Evolutionary conservation across 2,329 filamentous ascomycete species (phyloP), one percentile per base, ranked within the genome.

Genomic region (Cryphonectria radicalis): DNA sequence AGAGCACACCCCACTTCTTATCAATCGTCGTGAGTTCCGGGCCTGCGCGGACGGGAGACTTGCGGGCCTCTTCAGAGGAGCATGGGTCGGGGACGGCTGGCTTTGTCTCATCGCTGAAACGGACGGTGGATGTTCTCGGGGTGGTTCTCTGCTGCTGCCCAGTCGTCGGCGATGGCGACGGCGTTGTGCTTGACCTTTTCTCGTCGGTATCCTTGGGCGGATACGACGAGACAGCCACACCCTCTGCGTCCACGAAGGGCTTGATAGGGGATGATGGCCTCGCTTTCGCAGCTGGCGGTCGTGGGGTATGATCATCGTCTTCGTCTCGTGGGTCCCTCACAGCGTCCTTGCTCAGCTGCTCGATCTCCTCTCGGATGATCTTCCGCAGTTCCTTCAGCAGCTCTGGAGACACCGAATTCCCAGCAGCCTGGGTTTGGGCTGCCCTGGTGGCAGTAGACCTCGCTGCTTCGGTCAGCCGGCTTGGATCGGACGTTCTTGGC

Each of bases 1-100:
- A 97, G 3, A 97, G 80, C 13, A 84, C 85, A 7, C 93, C 92
- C 94, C 94, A 97, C 77, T 91, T 90, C 77, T 87, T 88, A 78
- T 95, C 92, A 40, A 92, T 80, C 1, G 88, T 87, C 1, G 87
- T 90, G 73, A 86, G 78, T 72, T 89, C 88, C 43, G 81, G 76
- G 17, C 66, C 57, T 5, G 62, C 60, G 17, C 57, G 40, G 19
- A 62, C 35, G 1, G 70, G 57, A 25, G 60, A n/a, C 63, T 63
- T 66, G 22, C 37, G 57, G 5, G 43, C 37, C 6, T 71, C 71
- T 28, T 71, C 66, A 37, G 37, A 35, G 50, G 68, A 53, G 19
- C 62, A 63, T 8, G 62, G 46, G 6, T 37, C 62, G 32, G 68
- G 68, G 25, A 37, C 63, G 43, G 65, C 66, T 25, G 71, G 66